Conservation (phyloP, 192 early-diverging fungal species). For the Umbelopsis sp. region DNA sequence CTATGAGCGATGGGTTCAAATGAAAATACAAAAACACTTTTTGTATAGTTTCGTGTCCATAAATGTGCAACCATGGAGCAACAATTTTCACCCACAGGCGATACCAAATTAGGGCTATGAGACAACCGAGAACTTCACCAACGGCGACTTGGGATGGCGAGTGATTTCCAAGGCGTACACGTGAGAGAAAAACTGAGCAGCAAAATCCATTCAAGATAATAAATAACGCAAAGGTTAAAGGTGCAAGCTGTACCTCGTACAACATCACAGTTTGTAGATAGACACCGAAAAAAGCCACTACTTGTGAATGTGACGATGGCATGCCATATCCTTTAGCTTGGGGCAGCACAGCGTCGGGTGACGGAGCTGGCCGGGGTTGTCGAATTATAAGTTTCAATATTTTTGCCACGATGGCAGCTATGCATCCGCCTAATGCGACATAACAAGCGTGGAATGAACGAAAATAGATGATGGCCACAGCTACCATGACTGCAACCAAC, state of each 20-base stretch:
- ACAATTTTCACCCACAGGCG: background rate
- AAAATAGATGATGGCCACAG: background rate
- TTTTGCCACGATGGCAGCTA: background rate
- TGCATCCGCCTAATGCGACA: background rate
- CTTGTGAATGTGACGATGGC: slow-evolving; percentile 15
- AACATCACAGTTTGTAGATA: background rate
- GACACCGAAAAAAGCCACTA: background rate
- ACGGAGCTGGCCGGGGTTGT: slow-evolving; percentile 11
- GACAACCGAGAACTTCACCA: background rate
- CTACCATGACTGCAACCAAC: background rate
- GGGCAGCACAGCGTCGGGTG: background rate
- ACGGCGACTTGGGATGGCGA: background rate
- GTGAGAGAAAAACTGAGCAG: background rate
- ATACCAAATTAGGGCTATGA: background rate
- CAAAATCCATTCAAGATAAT: background rate
- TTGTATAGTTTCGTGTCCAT: background rate
- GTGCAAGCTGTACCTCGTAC: background rate
- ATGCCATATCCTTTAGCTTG: slow-evolving; percentile 8
- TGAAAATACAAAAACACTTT: background rate
- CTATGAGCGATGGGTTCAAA: background rate
- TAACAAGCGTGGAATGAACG: slow-evolving; percentile 6
- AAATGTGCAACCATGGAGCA: background rate
- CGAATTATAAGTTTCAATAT: slow-evolving; percentile 7
- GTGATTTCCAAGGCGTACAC: slow-evolving; percentile 4
- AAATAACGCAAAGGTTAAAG: background rate